Evolutionary conservation across 345 rosid species (phyloP), one percentile per base, ranked within the genome.

Genomic region (Mangifera indica): DNA sequence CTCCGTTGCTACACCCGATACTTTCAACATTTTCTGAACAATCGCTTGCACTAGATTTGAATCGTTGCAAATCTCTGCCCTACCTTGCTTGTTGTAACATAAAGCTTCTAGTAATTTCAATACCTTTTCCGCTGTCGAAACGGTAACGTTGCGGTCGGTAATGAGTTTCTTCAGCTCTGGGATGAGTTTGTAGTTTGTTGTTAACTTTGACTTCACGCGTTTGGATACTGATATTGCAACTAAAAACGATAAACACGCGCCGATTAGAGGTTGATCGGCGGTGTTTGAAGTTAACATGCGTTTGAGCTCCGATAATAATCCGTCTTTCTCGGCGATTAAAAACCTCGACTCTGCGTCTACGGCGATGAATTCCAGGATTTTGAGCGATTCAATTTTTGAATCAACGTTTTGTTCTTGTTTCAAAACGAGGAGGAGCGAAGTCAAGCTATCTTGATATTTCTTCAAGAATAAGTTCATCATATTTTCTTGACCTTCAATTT

Each of bases 1-100:
- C 76, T 95, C 97, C 81, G 99, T 91, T 74, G 98, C 87, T 24
- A 72, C 73, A 20, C 67, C 67, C 22, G 99, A 92, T 3, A 88
- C 93, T 66, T 92, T 95, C 83, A 92, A 70, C 72, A 87, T 77
- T 80, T 80, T 91, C 63, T 80, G 81, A 76, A 87, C 85, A 25
- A 95, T 87, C 18, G 89, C 91, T 78, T 86, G 88, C 54, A 87
- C 71, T 67, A 96, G 85, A 56, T 44, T 66, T 0, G 79, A 42
- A 64, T 83, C 88, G 0, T 74, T 62, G 42, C 84, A 78, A 2
- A 92, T 77, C 82, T 84, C 91, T 32, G 37, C 70, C 73, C 91
- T 80, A 11, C 94, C 99, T 83, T 91, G 97, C 54, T 79, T 82
- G 75, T 82, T 82, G 1, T 90, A 84, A 21, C 91, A 78, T 52